Evolutionary conservation across 1,284 basidiomycete genomes (phyloP).

Genomic region (Apiotrichum siamense): DNA sequence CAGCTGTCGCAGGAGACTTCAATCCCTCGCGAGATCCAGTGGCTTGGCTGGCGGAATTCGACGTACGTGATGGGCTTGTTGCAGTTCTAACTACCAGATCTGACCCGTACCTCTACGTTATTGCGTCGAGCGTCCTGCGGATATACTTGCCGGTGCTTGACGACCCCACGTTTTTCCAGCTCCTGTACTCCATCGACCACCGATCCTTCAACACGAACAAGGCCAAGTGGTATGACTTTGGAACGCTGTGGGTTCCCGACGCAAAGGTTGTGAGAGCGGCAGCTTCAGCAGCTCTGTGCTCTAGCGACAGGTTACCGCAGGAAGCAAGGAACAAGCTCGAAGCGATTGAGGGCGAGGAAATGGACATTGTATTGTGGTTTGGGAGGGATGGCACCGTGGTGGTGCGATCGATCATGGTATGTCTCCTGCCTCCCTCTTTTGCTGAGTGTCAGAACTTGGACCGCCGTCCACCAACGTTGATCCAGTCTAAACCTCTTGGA

Average conservation of each 20-base stretch:
- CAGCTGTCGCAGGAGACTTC: constrained; percentile 31
- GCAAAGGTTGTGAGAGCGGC: constrained; percentile 22
- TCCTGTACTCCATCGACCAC: constrained; percentile 59
- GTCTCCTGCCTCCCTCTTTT: constrained; percentile 31
- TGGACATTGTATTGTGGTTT: constrained; percentile 71
- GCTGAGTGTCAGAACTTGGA: constrained; percentile 65
- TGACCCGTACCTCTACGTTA: constrained; percentile 40
- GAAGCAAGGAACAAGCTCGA: constrained; percentile 16
- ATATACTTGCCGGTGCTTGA: constrained; percentile 84
- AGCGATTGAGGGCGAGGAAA: constrained; percentile 55
- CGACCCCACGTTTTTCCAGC: constrained; percentile 72
- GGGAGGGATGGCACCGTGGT: constrained; percentile 64
- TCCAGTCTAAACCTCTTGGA: constrained; percentile 67
- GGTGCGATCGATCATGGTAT: constrained; percentile 65
- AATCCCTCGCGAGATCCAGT: constrained; percentile 39
- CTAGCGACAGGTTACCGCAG: background rate
- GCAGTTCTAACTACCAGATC: constrained; percentile 18
- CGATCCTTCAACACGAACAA: constrained; percentile 51
- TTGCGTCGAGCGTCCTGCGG: constrained; percentile 52
- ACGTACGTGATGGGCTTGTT: constrained; percentile 16
- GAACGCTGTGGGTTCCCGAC: constrained; percentile 32
- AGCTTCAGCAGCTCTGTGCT: constrained; percentile 23
- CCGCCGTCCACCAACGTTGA: constrained; percentile 75
- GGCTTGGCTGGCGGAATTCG: constrained; percentile 38
- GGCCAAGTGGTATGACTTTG: constrained; percentile 16